These are phyloP conservation scores for Spathaspora hagerdaliae DNA, from an alignment of 805 yeast species.

Conservation along the genomic window DNA sequence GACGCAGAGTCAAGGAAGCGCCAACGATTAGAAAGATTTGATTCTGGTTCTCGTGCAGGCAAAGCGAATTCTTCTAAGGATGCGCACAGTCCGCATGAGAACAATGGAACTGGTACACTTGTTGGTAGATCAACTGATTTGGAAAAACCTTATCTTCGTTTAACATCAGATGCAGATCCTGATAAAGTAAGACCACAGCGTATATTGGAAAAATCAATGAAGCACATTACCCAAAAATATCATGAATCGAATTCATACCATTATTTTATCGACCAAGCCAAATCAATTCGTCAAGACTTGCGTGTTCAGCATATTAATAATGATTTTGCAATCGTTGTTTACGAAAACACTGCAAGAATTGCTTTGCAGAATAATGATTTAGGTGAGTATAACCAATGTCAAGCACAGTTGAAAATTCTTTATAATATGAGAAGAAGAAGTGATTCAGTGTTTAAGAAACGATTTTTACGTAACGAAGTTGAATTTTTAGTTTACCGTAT, in stretches of 20 bases:
- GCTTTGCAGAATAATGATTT: conserved; percentile 80
- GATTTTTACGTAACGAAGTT: conserved; percentile 24
- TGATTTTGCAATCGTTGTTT: conserved; percentile 71
- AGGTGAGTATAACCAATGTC: conserved; percentile 96
- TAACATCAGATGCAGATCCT: conserved; percentile 92
- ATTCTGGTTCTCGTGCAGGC: conserved; percentile 10
- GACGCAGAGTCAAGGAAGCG: conserved; percentile 34
- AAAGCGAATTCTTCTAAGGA: conserved; percentile 7
- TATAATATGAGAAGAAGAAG: conserved; percentile 42
- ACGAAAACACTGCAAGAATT: conserved; percentile 82
- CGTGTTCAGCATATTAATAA: conserved; percentile 86
- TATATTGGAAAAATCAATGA: conserved; percentile 56
- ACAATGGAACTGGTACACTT: conserved; percentile 11
- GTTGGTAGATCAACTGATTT: conserved; percentile 63
- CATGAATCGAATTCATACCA: conserved; percentile 46
- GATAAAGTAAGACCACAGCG: conserved; percentile 69
- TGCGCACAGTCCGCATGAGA: conserved; percentile 2
- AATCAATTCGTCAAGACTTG: conserved; percentile 88
- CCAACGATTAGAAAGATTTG: conserved; percentile 49
- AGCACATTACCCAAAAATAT: conserved; percentile 47
- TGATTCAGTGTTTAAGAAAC: conserved; percentile 19
- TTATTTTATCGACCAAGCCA: conserved; percentile 84
- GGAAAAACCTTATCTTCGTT: conserved; percentile 76
- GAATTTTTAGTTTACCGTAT: conserved; percentile 75
- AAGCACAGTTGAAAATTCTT: conserved; percentile 66